Evolutionary conservation across 768 basidiomycete species (phyloP), one percentile per base, ranked within the genome.

Genomic region (Mycena floridula): DNA sequence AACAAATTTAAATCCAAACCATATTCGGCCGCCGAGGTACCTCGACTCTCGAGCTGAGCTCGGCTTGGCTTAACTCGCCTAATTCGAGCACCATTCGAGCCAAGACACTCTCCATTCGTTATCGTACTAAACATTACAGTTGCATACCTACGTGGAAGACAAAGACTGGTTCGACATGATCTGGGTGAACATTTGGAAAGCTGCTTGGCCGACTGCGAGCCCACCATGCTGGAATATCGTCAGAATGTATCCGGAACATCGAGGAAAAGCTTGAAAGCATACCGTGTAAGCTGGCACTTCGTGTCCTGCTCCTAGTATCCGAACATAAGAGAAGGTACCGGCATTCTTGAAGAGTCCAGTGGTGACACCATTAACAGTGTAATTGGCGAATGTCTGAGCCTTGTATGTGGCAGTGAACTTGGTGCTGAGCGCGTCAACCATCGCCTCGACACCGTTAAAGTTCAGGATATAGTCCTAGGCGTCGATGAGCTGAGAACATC

Each of bases 281-380:
- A 50, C 46, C 37, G 52, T 53, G 44, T 62, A 62, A n/a, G 60
- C 60, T 6, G 60, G 57, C 18, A 59, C 60, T 32, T 60, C 59
- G 45, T 61, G 60, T 3, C 59, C 59, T 9, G 60, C 54, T 11
- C 52, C 53, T 45, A 55, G 63, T 32, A 70, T 57, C n/a, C 68
- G 59, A 11, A 72, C 59, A 45, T 71, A 72, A 7, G 68, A 69
- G 54, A 73, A 69, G 7, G 64, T 68, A 16, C 70, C 70, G 2
- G 69, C 68, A 41, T 70, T 72, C 60, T 72, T 72, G 58, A 59
- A 69, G 22, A 63, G 49, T 13, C 69, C 71, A 1, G 72, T 60
- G 0, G 52, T 35, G 39, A 59, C 54, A 4, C 70, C 69, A 13
- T 56, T 47, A 13, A 74, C 68, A 1, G 61, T 69, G 55, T 51